Percentiles rank a stretch among this genome's conserved stretches.
Evolutionary conservation across 768 basidiomycete species (phyloP).

Genomic region (Hypholoma fasciculare): DNA sequence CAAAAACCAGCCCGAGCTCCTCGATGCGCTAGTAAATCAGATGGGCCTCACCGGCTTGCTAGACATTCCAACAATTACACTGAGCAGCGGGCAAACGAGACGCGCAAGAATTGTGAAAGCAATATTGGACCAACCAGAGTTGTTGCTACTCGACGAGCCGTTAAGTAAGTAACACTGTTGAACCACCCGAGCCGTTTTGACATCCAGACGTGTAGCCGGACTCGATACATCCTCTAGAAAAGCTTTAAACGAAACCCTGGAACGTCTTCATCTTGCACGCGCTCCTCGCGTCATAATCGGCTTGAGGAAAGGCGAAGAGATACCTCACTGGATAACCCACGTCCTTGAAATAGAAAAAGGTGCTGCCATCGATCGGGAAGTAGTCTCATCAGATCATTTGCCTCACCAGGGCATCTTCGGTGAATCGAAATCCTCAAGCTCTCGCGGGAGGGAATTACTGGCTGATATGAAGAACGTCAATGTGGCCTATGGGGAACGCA

Average conservation of each 20-base stretch:
- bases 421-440: not conserved
- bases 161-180: slow-evolving; percentile 54
- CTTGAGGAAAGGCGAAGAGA: slow-evolving; percentile 22
- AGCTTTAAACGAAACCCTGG: slow-evolving; percentile 53
- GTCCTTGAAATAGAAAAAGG: slow-evolving; percentile 19
- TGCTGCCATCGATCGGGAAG: not conserved
- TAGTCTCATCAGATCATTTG: not conserved
- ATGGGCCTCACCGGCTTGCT: slow-evolving; percentile 65
- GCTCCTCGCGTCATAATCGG: slow-evolving; percentile 62
- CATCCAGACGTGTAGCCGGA: slow-evolving; percentile 53
- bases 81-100: slow-evolving; percentile 92
- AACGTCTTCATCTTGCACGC: slow-evolving; percentile 45
- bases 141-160: slow-evolving; percentile 91
- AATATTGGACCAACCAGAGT: slow-evolving; percentile 64
- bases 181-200: not conserved
- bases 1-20: slow-evolving; percentile 21
- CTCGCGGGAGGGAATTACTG: slow-evolving; percentile 29
- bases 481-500: slow-evolving; percentile 68
- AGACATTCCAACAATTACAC: slow-evolving; percentile 80
- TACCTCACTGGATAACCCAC: slow-evolving; percentile 25
- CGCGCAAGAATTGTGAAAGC: slow-evolving; percentile 82
- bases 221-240: slow-evolving; percentile 66
- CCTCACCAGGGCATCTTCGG: not conserved
- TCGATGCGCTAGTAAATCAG: slow-evolving; percentile 53
- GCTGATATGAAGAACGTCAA: slow-evolving; percentile 67